Conservation (phyloP, 2,329 filamentous ascomycete genomes). For the Pyrenochaeta sp. region DNA sequence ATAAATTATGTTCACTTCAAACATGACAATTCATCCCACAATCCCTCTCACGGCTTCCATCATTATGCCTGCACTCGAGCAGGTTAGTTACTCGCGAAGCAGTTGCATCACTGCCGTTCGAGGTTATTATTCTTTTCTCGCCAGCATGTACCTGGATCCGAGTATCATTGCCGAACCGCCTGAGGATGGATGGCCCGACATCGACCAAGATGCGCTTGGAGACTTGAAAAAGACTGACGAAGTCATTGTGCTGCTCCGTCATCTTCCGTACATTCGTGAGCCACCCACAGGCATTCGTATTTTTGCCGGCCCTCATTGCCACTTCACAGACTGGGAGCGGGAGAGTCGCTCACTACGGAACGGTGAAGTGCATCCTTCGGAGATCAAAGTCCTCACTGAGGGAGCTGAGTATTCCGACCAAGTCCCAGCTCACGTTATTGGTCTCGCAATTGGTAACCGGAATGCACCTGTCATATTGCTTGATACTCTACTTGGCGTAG, state of each 20-base stretch:
- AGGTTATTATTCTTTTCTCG: constrained; percentile 16
- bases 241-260: constrained; percentile 13
- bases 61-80: no score
- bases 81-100: constrained; percentile 14
- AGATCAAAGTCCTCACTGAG: background rate
- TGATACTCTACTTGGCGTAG: constrained; percentile 8
- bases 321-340: constrained; percentile 5
- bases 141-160: constrained; percentile 18
- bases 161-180: background rate
- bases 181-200: constrained; percentile 1
- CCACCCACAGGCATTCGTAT: constrained; percentile 1
- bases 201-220: background rate
- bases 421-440: constrained; percentile 7
- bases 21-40: no score
- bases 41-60: no score
- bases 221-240: constrained; percentile 9
- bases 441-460: constrained; percentile 1
- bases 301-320: constrained; percentile 1
- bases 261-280: constrained; percentile 13
- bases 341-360: background rate
- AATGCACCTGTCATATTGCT: constrained; percentile 8
- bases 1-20: no score
- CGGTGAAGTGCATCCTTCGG: background rate
- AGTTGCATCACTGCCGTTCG: constrained; percentile 11
- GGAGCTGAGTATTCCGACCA: background rate